Percentiles rank a stretch among this genome's conserved stretches.
phyloP scores from a whole-genome alignment of 148 eudicot species.

The Chenopodium formosanum region DNA sequence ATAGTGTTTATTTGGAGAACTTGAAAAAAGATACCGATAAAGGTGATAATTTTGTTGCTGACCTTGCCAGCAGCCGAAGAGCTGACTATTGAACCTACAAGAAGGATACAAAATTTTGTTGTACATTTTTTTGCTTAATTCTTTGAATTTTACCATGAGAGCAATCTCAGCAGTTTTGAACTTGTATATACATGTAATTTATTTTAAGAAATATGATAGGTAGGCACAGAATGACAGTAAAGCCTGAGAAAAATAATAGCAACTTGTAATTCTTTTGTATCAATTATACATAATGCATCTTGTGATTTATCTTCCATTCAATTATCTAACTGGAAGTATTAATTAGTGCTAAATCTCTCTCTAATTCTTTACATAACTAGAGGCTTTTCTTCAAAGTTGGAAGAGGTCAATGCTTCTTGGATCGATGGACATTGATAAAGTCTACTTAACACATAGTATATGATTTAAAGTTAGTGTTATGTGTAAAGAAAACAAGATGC shows the following conservation, averaged over 20 bases:
- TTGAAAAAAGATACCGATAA: constrained; percentile 32
- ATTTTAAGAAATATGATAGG: not conserved
- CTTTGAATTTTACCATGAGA: not conserved
- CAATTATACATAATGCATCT: not conserved
- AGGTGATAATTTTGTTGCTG: constrained; percentile 42
- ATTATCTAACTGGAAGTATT: not conserved
- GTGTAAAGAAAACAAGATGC: no score
- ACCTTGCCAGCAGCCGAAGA: constrained; percentile 70
- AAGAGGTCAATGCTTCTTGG: not conserved
- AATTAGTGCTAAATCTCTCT: not conserved
- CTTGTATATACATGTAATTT: constrained; percentile 5
- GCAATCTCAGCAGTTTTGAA: constrained; percentile 12
- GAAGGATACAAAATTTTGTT: constrained; percentile 12
- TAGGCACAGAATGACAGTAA: not conserved
- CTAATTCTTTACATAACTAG: not conserved
- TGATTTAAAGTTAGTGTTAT: no score
- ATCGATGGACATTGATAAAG: not conserved
- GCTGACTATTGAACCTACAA: constrained; percentile 42
- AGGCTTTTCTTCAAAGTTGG: not conserved
- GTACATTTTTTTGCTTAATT: not conserved
- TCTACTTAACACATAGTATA: no score
- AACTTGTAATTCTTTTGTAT: not conserved
- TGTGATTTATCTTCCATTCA: not conserved
- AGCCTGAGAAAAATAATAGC: not conserved
- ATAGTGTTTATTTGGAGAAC: constrained; percentile 39